Conservation (phyloP, 345 rosid genomes). For the Angophora floribunda region DNA sequence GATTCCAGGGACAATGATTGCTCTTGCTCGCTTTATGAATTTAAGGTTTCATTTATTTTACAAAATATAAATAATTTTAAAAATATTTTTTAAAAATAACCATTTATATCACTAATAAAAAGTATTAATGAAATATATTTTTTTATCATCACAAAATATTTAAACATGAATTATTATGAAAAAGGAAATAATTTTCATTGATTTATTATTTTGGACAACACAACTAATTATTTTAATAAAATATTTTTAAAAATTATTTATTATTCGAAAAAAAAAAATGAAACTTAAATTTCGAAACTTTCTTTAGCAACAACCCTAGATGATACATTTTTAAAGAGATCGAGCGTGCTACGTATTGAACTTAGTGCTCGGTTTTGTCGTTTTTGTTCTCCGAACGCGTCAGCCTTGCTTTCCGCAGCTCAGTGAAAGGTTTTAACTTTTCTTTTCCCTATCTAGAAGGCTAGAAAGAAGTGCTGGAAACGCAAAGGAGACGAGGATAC, state of each 20-base stretch:
- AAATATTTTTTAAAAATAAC: not conserved
- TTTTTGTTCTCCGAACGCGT: not conserved
- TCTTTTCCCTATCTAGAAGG: not conserved
- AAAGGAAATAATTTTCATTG: not conserved
- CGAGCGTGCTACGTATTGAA: not conserved
- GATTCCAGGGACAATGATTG: not conserved
- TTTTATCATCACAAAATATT: too few relatives aligned
- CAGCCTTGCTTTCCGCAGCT: not conserved
- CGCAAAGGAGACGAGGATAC: not conserved
- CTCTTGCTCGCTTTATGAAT: not conserved
- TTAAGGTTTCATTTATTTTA: not conserved
- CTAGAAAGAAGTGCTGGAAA: not conserved
- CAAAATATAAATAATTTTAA: not conserved
- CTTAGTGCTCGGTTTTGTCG: not conserved
- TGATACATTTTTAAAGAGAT: not conserved
- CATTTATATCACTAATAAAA: not conserved
- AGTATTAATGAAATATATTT: not conserved
- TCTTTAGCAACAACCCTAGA: not conserved
- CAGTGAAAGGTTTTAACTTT: not conserved
- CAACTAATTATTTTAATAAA: not conserved
- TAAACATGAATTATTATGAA: too few relatives aligned
- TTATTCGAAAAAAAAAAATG: fast-evolving
- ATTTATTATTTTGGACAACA: not conserved
- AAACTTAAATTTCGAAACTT: not conserved
- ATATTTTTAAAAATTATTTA: not conserved